phyloP scores from a whole-genome alignment of 2,329 filamentous ascomycete genomes.

The Pyrenophora tritici-repentis region DNA sequence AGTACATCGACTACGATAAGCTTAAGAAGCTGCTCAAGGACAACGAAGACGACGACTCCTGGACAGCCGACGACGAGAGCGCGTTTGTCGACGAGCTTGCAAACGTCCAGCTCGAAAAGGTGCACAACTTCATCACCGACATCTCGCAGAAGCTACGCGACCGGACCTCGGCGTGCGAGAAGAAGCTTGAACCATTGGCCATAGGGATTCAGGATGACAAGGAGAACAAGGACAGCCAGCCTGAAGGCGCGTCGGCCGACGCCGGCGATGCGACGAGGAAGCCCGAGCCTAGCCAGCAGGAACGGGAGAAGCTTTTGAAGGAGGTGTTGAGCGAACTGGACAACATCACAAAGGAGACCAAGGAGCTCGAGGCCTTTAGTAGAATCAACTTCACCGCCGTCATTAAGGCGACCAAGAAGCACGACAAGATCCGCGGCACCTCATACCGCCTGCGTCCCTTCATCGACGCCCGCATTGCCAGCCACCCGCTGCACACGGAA shows the following conservation, averaged over 20 bases:
- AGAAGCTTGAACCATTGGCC: slow-evolving; percentile 64
- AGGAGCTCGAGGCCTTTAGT: slow-evolving; percentile 92
- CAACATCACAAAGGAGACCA: slow-evolving; percentile 84
- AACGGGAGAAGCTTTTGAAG: slow-evolving; percentile 62
- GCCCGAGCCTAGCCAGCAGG: slow-evolving; percentile 43
- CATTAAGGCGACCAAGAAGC: slow-evolving; percentile 98
- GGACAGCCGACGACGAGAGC: slow-evolving; percentile 94
- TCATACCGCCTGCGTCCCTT: slow-evolving; percentile 88
- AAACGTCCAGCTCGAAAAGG: slow-evolving; percentile 93
- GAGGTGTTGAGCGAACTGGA: slow-evolving; percentile 82
- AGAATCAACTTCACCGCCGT: slow-evolving; percentile 97
- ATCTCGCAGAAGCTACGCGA: slow-evolving; percentile 83
- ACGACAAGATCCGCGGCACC: slow-evolving; percentile 88
- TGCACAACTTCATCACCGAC: slow-evolving; percentile 83
- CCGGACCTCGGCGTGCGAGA: slow-evolving; percentile 72
- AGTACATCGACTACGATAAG: slow-evolving; percentile 95
- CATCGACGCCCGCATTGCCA: slow-evolving; percentile 86
- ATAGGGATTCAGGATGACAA: slow-evolving; percentile 38
- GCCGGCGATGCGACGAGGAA: slow-evolving; percentile 30
- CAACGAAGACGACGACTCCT: slow-evolving; percentile 63
- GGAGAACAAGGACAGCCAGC: slow-evolving; percentile 9
- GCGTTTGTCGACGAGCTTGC: slow-evolving; percentile 93
- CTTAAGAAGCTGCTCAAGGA: slow-evolving; percentile 89
- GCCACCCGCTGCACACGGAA: slow-evolving; percentile 92
- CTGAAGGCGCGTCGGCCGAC: slow-evolving; percentile 22